These are phyloP conservation scores for Ophiosphaerella narmari DNA, from an alignment of 2,329 filamentous ascomycete species.

Conservation along the genomic window DNA sequence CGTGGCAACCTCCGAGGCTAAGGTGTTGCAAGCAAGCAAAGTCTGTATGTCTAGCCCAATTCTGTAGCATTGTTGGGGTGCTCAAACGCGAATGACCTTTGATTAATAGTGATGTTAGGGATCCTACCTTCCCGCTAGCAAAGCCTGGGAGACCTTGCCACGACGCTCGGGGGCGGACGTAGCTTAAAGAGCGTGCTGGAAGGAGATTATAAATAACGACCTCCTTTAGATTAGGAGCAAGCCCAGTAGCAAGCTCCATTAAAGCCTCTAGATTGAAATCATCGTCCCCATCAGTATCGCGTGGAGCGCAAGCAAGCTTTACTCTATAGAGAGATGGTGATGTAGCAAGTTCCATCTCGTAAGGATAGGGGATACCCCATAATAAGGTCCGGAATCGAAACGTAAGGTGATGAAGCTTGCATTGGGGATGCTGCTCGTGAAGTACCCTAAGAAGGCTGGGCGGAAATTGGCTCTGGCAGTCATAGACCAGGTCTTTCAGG, in stretches of 20 bases:
- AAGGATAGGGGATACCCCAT: slow-evolving; percentile 23
- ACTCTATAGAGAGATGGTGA: slow-evolving; percentile 23
- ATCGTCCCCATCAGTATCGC: slow-evolving; percentile 20
- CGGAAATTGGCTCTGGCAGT: slow-evolving; percentile 26
- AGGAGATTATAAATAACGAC: slow-evolving; percentile 10
- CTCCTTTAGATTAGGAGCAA: slow-evolving; percentile 28
- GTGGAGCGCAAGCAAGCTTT: slow-evolving; percentile 10
- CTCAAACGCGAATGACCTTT: slow-evolving; percentile 9
- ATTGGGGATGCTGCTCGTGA: slow-evolving; percentile 17
- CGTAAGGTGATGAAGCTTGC: slow-evolving; percentile 24
- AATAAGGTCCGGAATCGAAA: slow-evolving; percentile 24
- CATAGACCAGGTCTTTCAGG: slow-evolving; percentile 23
- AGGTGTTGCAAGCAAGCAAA: slow-evolving; percentile 23
- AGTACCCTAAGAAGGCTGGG: slow-evolving; percentile 21
- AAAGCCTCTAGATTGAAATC: slow-evolving; percentile 26
- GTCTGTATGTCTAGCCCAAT: slow-evolving; percentile 21
- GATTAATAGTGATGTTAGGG: slow-evolving; percentile 21
- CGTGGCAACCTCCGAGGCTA: slow-evolving; percentile 8
- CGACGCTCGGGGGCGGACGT: slow-evolving; percentile 1
- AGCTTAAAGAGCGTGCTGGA: background rate
- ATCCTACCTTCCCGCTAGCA: slow-evolving; percentile 7
- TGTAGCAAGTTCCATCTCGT: slow-evolving; percentile 29
- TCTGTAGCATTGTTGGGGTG: slow-evolving; percentile 6
- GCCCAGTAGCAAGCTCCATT: slow-evolving; percentile 21
- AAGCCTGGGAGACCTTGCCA: slow-evolving; percentile 27